phyloP scores from a whole-genome alignment of 768 basidiomycete genomes.

The Cyclocybe aegerita region DNA sequence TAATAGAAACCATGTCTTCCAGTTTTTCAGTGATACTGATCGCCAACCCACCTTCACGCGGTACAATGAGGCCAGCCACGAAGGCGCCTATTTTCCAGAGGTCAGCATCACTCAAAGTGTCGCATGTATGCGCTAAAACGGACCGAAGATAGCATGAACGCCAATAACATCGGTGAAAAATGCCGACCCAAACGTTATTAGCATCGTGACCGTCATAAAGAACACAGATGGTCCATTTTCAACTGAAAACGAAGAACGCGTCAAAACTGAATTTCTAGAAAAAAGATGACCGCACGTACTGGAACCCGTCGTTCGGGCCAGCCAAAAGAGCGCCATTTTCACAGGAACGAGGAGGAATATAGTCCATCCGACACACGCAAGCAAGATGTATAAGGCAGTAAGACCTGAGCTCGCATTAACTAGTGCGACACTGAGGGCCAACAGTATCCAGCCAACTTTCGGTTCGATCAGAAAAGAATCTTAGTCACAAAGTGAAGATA shows the following conservation, averaged over 20 bases:
- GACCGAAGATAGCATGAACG: slow-evolving; percentile 88
- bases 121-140: slow-evolving; percentile 4
- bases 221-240: slow-evolving; percentile 84
- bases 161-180: slow-evolving; percentile 95
- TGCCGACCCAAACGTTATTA: slow-evolving; percentile 80
- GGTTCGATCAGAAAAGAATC: background rate
- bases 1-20: slow-evolving; percentile 92
- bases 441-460: slow-evolving; percentile 77
- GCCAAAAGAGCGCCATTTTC: slow-evolving; percentile 60
- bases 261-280: background rate
- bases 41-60: slow-evolving; percentile 84
- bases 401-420: slow-evolving; percentile 86
- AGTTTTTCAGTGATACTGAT: slow-evolving; percentile 90
- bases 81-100: slow-evolving; percentile 59
- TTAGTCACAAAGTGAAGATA: background rate
- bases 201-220: slow-evolving; percentile 84
- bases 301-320: slow-evolving; percentile 78
- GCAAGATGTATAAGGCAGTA: slow-evolving; percentile 82
- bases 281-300: slow-evolving; percentile 32
- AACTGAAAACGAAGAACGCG: slow-evolving; percentile 23
- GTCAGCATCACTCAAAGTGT: background rate
- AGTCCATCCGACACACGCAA: slow-evolving; percentile 79
- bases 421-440: slow-evolving; percentile 89
- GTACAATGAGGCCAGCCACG: slow-evolving; percentile 77
- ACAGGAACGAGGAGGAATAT: slow-evolving; percentile 73